A percentile compares a stretch with the other conserved stretches of the same genome.
These are phyloP conservation scores for Scedosporium aurantiacum DNA, from an alignment of 2,329 filamentous ascomycete species.

Conservation along the genomic window DNA sequence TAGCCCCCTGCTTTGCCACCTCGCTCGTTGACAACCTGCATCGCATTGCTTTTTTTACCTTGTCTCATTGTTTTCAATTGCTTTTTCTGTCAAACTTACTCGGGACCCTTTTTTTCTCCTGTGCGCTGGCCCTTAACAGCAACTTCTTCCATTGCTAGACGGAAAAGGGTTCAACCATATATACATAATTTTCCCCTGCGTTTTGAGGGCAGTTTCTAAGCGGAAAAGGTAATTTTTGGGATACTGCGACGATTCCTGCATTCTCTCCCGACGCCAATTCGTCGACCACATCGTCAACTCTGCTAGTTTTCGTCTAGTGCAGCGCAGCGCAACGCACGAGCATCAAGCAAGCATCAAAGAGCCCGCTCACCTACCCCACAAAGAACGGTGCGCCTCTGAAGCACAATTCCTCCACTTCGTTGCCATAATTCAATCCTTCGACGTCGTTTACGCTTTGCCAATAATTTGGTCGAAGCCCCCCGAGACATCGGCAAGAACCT, in stretches of 20 bases:
- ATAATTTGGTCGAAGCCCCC: background rate
- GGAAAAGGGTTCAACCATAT: background rate
- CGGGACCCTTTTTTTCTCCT: background rate
- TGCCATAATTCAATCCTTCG: background rate
- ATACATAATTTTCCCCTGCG: background rate
- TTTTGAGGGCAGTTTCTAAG: background rate
- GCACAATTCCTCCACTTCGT: background rate
- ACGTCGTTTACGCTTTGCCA: background rate
- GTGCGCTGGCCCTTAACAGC: background rate
- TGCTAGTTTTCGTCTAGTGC: background rate
- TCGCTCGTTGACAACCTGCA: slow-evolving; percentile 1
- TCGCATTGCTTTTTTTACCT: background rate
- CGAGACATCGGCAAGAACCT: too few relatives aligned
- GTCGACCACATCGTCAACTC: background rate
- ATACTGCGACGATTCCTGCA: background rate
- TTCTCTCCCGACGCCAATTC: background rate
- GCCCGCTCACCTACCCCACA: background rate
- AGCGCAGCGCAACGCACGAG: background rate
- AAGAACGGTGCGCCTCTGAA: background rate
- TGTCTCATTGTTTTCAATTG: background rate
- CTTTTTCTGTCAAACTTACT: background rate
- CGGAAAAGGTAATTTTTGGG: background rate
- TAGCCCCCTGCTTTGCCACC: background rate
- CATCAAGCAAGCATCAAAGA: background rate
- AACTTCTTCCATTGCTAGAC: background rate